These are phyloP conservation scores for Phytophthora sp. DNA, from an alignment of 352 stramenopile species.

Conservation along the genomic window DNA sequence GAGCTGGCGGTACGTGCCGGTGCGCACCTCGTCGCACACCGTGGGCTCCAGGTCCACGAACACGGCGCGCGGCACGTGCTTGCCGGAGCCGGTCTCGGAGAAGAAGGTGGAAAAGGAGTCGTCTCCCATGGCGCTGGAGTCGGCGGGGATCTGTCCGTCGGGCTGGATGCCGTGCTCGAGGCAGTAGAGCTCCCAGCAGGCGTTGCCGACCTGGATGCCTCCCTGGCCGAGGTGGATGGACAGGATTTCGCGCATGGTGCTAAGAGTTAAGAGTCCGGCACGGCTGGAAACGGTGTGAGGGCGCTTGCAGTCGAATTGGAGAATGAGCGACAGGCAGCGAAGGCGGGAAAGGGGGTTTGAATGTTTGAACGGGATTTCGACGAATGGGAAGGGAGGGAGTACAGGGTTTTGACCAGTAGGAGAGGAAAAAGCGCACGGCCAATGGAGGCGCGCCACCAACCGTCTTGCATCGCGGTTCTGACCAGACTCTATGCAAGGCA, in stretches of 20 bases:
- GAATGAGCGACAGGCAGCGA: conserved; percentile 21
- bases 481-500: conserved; percentile 1
- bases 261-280: conserved; percentile 4
- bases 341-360: conserved; percentile 26
- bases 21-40: conserved; percentile 97
- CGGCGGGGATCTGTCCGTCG: conserved; percentile 91
- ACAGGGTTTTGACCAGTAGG: conserved; percentile 2
- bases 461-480: neutral
- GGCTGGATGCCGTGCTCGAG: conserved; percentile 93
- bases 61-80: conserved; percentile 66
- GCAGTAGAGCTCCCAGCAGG: conserved; percentile 94
- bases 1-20: conserved; percentile 95
- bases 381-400: neutral
- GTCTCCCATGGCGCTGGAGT: conserved; percentile 36
- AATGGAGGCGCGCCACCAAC: neutral
- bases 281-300: conserved; percentile 39
- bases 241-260: too few species aligned
- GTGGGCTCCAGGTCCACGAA: conserved; percentile 98
- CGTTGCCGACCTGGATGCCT: conserved; percentile 87
- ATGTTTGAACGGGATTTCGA: conserved; percentile 20
- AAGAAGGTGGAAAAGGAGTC: conserved; percentile 85
- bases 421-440: neutral
- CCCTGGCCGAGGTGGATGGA: conserved; percentile 97
- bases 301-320: conserved; percentile 38
- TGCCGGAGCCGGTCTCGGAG: conserved; percentile 83